phyloP scores from a whole-genome alignment of 2,329 filamentous ascomycete genomes.

The Alternaria novae-zelandiae region DNA sequence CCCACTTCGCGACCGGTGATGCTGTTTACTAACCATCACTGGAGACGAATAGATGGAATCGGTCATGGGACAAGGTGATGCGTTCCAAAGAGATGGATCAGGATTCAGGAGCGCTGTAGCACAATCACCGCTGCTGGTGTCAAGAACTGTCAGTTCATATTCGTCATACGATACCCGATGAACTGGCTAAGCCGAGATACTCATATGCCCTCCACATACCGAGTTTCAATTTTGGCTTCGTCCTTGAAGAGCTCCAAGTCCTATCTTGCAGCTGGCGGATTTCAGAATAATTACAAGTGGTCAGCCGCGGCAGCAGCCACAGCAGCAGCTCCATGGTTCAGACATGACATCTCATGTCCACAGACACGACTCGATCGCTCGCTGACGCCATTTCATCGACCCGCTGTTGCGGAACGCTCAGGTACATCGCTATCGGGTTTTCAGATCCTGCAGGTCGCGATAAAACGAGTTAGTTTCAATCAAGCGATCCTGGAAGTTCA shows the following conservation, averaged over 20 bases:
- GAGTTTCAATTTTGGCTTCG: background rate
- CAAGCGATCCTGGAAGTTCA: conserved; percentile 3
- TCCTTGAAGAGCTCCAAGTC: background rate
- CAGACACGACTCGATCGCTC: background rate
- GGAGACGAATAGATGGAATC: background rate
- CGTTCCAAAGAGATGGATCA: background rate
- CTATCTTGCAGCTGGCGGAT: background rate
- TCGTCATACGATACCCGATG: background rate
- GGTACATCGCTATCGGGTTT: conserved; percentile 11
- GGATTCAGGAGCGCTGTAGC: background rate
- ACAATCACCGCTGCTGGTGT: background rate
- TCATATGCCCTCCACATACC: background rate
- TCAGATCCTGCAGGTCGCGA: conserved; percentile 12
- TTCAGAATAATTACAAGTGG: background rate
- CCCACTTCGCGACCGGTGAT: background rate
- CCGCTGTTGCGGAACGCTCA: conserved; percentile 9
- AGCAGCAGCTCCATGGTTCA: background rate
- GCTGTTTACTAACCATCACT: background rate
- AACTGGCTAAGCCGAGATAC: background rate
- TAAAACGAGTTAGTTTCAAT: conserved; percentile 5
- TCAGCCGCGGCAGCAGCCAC: background rate
- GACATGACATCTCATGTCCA: background rate
- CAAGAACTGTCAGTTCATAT: background rate
- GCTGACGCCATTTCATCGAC: conserved; percentile 1
- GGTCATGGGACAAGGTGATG: background rate